These are phyloP conservation scores for Casuarina equisetifolia DNA, from an alignment of 306 rosid genomes.

Conservation along the genomic window DNA sequence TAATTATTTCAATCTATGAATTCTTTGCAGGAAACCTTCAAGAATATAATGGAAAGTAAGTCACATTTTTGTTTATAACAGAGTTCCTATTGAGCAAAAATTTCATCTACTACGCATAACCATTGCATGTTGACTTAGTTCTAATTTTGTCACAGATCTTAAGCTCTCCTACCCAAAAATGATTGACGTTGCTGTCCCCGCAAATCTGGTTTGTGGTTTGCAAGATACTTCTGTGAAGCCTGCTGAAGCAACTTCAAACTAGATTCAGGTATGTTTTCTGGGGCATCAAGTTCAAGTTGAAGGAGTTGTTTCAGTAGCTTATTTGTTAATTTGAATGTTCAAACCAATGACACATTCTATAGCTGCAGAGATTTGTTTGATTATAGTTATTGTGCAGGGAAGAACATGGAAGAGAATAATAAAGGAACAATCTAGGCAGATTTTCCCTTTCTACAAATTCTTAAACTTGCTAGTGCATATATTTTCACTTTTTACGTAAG, in stretches of 20 bases:
- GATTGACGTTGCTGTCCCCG: conserved; percentile 92
- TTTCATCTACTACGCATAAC: background rate
- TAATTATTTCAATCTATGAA: conserved; percentile 5
- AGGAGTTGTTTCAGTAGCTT: background rate
- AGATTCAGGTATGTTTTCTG: conserved; percentile 18
- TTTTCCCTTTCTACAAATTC: background rate
- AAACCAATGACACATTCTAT: background rate
- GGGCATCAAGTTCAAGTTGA: background rate
- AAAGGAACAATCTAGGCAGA: background rate
- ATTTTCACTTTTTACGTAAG: background rate
- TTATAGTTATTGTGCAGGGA: background rate
- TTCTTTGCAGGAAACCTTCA: conserved; percentile 71
- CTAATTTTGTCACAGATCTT: conserved; percentile 58
- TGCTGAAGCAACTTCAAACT: conserved; percentile 28
- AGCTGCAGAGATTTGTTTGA: background rate
- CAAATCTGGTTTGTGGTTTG: conserved; percentile 84
- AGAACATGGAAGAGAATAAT: background rate
- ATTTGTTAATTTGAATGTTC: background rate
- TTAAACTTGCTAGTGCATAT: background rate
- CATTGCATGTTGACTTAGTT: background rate
- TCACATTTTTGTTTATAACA: conserved; percentile 1
- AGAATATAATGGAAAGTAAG: conserved; percentile 88
- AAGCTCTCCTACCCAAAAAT: conserved; percentile 84
- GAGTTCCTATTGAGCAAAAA: background rate
- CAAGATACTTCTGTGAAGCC: conserved; percentile 43